Base-by-base conservation (phyloP, 768 basidiomycete genomes). In the Leccinum barrowsii region DNA sequence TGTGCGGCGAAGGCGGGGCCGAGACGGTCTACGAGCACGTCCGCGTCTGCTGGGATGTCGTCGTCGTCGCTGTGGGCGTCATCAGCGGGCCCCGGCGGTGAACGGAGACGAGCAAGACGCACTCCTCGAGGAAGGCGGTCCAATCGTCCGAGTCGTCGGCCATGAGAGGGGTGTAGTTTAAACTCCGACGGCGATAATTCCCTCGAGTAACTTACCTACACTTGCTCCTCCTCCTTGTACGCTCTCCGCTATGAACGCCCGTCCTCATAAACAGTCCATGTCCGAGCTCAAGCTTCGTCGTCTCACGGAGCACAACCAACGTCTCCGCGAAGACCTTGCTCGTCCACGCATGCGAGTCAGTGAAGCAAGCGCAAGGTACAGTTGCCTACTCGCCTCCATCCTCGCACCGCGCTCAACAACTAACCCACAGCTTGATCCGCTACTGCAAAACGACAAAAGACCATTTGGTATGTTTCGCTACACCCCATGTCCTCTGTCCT, bases 371-470 rank as follows among this genome's bases (percentile, higher is more conserved):
- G 80, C 88, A 65, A 91, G 86, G 93, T 93, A 65, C 62, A 22
- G 17, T 42, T 42, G 19, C 7, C 4, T 24, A 34, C 32, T 55
- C 12, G 37, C 19, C 24, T n/a, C 8, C 15, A 26, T 28, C 57
- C 13, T 24, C 21, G 49, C 35, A 49, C 54, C 34, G 42, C 54
- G 58, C 53, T 57, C 47, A 42, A 50, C 21, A 34, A 37, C 42
- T 30, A 5, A 32, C 35, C 13, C 54, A 37, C 71, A 98, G 95
- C 70, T 74, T 98, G 65, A 95, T 98, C 68, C 87, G 89, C 49
- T 97, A 92, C 73, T 95, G 93, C 82, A 93, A 92, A 76, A 87
- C 86, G 46, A 97, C 94, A 52, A 91, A 90, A 70, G 95, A 97
- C 73, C 87, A 89, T 65, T 81, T 94, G 60, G 90, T 92, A 71